These are phyloP conservation scores for Beauveria sp. DNA, from an alignment of 2,329 filamentous ascomycete genomes.

Conservation along the genomic window DNA sequence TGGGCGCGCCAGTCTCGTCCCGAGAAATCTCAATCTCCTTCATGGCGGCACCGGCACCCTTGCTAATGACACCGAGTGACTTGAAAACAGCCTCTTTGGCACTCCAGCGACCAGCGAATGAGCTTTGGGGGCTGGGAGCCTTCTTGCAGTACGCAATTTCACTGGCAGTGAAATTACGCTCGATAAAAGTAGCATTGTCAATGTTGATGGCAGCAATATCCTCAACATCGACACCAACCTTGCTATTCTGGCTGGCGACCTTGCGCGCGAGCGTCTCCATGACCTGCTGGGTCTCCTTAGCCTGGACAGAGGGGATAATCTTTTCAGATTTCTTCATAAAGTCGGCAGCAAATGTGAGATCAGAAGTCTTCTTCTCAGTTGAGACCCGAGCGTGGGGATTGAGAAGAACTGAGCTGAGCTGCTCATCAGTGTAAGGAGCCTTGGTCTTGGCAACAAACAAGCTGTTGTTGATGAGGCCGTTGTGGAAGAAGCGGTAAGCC, in stretches of 20 bases:
- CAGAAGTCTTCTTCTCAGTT: slow-evolving; percentile 77
- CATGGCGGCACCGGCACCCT: slow-evolving; percentile 80
- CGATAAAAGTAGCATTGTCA: slow-evolving; percentile 85
- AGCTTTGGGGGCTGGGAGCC: slow-evolving; percentile 73
- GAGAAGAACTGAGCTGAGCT: slow-evolving; percentile 81
- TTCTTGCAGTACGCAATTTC: slow-evolving; percentile 84
- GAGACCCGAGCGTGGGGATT: slow-evolving; percentile 86
- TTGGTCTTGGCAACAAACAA: slow-evolving; percentile 94
- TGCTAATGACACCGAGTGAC: slow-evolving; percentile 77
- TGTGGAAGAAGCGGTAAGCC: slow-evolving; percentile 97
- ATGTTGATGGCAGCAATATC: slow-evolving; percentile 82
- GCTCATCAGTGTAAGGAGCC: slow-evolving; percentile 80
- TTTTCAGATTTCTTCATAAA: slow-evolving; percentile 61
- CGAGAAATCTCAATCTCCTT: slow-evolving; percentile 91
- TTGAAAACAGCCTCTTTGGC: slow-evolving; percentile 99
- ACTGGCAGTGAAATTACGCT: slow-evolving; percentile 82
- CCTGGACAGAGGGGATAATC: slow-evolving; percentile 37
- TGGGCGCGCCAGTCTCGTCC: slow-evolving; percentile 73
- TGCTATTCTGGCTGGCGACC: slow-evolving; percentile 52
- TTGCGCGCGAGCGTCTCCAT: slow-evolving; percentile 68
- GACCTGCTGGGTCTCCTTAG: slow-evolving; percentile 62
- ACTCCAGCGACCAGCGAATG: slow-evolving; percentile 91
- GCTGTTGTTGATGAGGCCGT: slow-evolving; percentile 94
- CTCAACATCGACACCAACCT: slow-evolving; percentile 91
- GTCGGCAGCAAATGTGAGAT: slow-evolving; percentile 64